Evolutionary conservation across 768 basidiomycete species (phyloP), one percentile per base, ranked within the genome.

Genomic region (Pleurotus giganteus): DNA sequence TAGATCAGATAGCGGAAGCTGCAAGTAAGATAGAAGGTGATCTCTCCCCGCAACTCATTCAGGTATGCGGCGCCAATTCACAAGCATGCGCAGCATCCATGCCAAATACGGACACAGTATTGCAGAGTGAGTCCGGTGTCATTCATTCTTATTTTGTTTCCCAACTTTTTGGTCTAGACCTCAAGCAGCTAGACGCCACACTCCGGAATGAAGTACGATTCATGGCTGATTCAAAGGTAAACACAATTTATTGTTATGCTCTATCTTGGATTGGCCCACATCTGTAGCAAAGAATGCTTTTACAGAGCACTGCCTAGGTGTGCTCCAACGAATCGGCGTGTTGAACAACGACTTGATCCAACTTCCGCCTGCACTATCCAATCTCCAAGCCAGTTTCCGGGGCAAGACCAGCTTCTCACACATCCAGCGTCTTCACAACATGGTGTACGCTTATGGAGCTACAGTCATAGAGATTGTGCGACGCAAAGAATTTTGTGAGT

Each of bases 391-490:
- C 1, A 86, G 83, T 63, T 84, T 95, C 60, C 78, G 88, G n/a
- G 70, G 75, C 54, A 78, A 91, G 64, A 91, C 85, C 27, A 89
- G 88, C 56, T 98, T 98, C 65, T 79, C 88, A n/a, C 94, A 98
- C 69, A 88, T 98, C 12, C 83, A 88, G 47, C 80, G 96, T 15
- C 73, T 98, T 39, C 94, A 96, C 65, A 86, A 81, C 53, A 90
- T 98, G 83, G 68, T 95, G 0, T 94, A 93, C 64, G 93, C 91
- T 0, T 98, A 98, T 68, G 89, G 91, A 0, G 90, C 91, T 1
- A 93, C 94, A 0, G 80, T 97, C 7, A 80, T 94, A 15, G 96
- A 98, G 69, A 85, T 98, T 27, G 90, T 95, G 2, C 78, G 96
- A 55, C 77, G 96, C 53, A 91, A 91, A 61, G 92, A 96, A 65